Evolutionary conservation across 768 basidiomycete genomes (phyloP).

Genomic region (Hypholoma fasciculare): DNA sequence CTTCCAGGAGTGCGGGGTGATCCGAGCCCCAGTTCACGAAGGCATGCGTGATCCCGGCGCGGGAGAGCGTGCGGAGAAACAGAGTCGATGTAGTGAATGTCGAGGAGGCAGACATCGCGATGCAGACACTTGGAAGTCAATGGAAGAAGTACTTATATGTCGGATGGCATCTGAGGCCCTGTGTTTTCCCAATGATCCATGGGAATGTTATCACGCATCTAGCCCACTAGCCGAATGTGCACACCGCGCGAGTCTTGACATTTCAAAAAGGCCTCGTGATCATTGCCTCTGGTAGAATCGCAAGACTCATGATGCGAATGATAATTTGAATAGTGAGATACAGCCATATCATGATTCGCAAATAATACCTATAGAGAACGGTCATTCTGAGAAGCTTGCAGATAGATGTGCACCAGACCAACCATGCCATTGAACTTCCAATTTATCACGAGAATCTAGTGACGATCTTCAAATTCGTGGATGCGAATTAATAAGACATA

Average conservation of each 20-base stretch:
- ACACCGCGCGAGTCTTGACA: neutral
- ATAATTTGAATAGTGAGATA: no score
- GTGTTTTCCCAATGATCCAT: neutral
- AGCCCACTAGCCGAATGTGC: neutral
- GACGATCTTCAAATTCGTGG: neutral
- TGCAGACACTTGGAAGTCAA: neutral
- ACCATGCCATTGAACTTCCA: no score
- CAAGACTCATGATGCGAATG: no score
- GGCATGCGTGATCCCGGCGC: conserved; percentile 64
- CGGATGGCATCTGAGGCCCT: neutral
- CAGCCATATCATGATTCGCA: no score
- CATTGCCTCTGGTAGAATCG: neutral
- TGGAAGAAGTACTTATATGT: no score
- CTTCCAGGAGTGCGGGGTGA: conserved; percentile 71
- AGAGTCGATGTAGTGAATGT: conserved; percentile 58
- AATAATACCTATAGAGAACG: no score
- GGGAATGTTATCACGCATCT: neutral
- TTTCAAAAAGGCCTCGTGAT: neutral
- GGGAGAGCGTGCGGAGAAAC: conserved; percentile 53
- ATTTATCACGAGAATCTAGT: no score
- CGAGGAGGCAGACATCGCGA: neutral
- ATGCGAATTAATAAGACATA: neutral
- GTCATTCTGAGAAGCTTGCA: no score
- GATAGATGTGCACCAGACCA: no score
- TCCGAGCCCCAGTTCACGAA: conserved; percentile 82